Conservation (phyloP, 768 basidiomycete species). For the Pleurotus giganteus region DNA sequence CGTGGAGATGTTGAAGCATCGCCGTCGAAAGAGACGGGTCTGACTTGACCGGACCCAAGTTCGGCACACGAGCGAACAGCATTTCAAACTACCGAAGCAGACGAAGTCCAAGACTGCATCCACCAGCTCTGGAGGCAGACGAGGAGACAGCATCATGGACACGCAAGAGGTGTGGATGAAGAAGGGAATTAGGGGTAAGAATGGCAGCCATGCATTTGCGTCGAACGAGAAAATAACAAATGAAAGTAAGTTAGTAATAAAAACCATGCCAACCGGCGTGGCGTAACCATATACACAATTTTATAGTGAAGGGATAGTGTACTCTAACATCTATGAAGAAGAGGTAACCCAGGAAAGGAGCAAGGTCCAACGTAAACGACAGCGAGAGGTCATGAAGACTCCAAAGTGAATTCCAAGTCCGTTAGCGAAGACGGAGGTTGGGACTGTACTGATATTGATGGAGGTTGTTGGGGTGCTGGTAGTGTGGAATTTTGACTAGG, state of each 20-base stretch:
- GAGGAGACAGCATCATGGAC: too few relatives aligned
- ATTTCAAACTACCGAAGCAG: too few relatives aligned
- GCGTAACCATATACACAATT: constrained; percentile 3
- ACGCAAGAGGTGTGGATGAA: too few relatives aligned
- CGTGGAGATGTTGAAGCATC: too few relatives aligned
- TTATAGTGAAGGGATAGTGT: constrained; percentile 1
- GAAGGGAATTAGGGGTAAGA: too few relatives aligned
- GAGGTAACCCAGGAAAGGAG: not conserved
- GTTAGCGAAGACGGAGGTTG: not conserved
- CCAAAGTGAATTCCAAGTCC: not conserved
- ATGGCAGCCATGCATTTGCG: too few relatives aligned
- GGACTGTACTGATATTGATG: not conserved
- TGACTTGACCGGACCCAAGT: too few relatives aligned
- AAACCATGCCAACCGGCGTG: not conserved
- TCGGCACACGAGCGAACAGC: too few relatives aligned
- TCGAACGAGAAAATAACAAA: not conserved
- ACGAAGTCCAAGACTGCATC: too few relatives aligned
- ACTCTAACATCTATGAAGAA: constrained; percentile 3
- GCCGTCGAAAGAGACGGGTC: too few relatives aligned
- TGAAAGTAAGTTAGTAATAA: constrained; percentile 9
- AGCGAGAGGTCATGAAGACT: constrained; percentile 1
- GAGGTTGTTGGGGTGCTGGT: not conserved
- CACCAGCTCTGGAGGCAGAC: too few relatives aligned
- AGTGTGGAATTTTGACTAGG: not conserved
- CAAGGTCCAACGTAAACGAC: not conserved